Base-by-base conservation (phyloP, 805 yeast species). In the Yarrowia osloensis region DNA sequence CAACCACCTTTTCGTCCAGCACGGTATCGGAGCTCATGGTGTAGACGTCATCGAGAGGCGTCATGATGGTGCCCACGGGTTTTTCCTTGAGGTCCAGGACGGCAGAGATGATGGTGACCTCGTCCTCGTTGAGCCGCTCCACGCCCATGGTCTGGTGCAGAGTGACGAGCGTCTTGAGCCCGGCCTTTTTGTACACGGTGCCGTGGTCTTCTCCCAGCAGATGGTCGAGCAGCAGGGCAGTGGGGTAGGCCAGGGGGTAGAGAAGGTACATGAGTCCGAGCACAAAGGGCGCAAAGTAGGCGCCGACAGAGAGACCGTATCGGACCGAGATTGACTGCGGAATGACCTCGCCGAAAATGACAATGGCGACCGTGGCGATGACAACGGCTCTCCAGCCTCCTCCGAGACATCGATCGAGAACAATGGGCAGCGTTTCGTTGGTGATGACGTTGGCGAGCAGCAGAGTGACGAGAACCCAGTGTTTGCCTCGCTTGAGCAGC, bases 341-440 rank as follows among this genome's bases (percentile, higher is more conserved):
- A 69, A 94, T 94, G 72, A 94, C 90, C 75, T 94, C 99, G 69
- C 99, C 99, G 77, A 94, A 94, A 13, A 94, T 84, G 62, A 94
- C 98, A 74, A 94, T 94, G 28, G 93, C 85, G 2, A 89, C 93
- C 0, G 99, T 93, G n/a, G 98, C 88, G 13, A 92, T 84, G 15
- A 92, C 90, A 40, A 94, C 97, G 0, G 99, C 99, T 15, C 95
- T 93, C 89, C 97, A 89, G 1, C 99, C 99, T 49, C 98, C 98
- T 57, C 98, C 98, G 15, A 95, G 83, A 72, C 94, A 89, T 67
- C 96, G 83, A 76, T 94, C 98, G 68, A 95, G 82, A 24, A 94
- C 96, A 71, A 94, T 94, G 0, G 99, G 99, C 69, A 94, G 82
- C 1, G 97, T 88, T 77, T 94, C 98, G 76, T 93, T 93, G 52